These are phyloP conservation scores for Chlorella ohadii DNA, from an alignment of 139 green algal genomes.

Conservation along the genomic window DNA sequence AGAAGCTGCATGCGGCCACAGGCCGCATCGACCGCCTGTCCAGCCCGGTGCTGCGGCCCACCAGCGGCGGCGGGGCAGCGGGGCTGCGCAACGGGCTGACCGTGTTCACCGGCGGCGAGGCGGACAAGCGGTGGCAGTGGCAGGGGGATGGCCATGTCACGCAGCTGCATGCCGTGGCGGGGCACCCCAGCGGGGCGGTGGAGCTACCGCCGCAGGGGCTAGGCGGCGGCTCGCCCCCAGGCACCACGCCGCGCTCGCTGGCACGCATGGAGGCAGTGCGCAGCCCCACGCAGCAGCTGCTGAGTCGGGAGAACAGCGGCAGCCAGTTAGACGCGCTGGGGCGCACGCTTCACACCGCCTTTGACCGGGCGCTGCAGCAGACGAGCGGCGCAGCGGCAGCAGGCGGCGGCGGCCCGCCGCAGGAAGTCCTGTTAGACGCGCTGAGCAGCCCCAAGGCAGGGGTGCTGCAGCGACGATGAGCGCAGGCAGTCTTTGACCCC, in stretches of 20 bases:
- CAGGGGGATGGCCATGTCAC: not conserved
- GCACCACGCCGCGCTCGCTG: not conserved
- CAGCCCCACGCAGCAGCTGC: conserved; percentile 36
- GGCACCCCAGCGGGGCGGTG: not conserved
- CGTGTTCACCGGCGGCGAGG: not conserved
- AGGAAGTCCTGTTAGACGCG: too few relatives aligned
- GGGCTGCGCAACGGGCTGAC: not conserved
- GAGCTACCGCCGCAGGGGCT: conserved; percentile 6
- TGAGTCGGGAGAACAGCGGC: conserved; percentile 19
- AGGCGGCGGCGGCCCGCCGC: not conserved
- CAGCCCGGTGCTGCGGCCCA: conserved; percentile 19
- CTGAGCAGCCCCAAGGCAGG: too few relatives aligned
- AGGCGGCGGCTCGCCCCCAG: not conserved
- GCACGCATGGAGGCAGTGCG: conserved; percentile 15
- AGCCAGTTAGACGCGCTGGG: not conserved
- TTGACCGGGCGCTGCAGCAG: not conserved
- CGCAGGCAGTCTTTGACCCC: too few relatives aligned
- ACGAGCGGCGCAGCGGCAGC: not conserved
- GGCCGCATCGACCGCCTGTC: conserved; percentile 6
- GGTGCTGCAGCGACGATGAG: too few relatives aligned
- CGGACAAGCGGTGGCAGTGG: not conserved
- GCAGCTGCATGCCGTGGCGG: not conserved
- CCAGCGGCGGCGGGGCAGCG: not conserved
- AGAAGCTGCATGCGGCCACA: conserved; percentile 2
- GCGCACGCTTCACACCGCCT: not conserved